Evolutionary conservation across 208 protist genomes (phyloP).

Genomic region (Trichomonas gallinae): DNA sequence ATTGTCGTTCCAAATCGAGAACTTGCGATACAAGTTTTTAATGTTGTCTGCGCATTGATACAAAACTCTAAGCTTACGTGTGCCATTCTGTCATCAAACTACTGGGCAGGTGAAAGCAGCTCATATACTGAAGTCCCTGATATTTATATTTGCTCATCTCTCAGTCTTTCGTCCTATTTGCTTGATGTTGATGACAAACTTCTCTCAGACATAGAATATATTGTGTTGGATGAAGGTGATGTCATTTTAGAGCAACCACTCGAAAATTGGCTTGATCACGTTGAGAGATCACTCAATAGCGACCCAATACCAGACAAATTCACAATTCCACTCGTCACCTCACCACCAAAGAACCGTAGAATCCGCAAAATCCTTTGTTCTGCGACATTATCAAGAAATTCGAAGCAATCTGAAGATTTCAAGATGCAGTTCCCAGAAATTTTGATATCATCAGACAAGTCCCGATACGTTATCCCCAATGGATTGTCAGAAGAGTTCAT

Average conservation of each 20-base stretch:
- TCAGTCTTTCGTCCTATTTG: slow-evolving; percentile 90
- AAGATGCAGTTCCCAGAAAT: not conserved
- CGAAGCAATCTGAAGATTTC: slow-evolving; percentile 15
- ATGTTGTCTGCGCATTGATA: slow-evolving; percentile 70
- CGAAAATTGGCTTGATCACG: slow-evolving; percentile 15
- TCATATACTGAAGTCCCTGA: slow-evolving; percentile 74
- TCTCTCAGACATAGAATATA: not conserved
- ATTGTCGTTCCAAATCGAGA: slow-evolving; percentile 93
- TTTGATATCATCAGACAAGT: not conserved
- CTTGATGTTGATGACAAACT: slow-evolving; percentile 56
- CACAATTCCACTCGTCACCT: not conserved
- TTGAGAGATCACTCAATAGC: not conserved
- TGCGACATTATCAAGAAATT: not conserved
- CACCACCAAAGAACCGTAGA: not conserved
- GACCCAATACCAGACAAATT: not conserved
- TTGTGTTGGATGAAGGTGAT: slow-evolving; percentile 95
- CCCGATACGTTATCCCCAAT: not conserved
- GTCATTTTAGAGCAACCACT: not conserved
- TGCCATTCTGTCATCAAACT: slow-evolving; percentile 88
- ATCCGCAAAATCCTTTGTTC: not conserved
- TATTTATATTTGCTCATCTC: slow-evolving; percentile 91
- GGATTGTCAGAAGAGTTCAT: not conserved
- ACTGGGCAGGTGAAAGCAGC: slow-evolving; percentile 70
- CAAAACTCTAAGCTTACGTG: slow-evolving; percentile 48
- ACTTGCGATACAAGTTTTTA: slow-evolving; percentile 92